Evolutionary conservation across 2,329 filamentous ascomycete genomes (phyloP), one percentile per base, ranked within the genome.

Genomic region (Madurella mycetomatis): DNA sequence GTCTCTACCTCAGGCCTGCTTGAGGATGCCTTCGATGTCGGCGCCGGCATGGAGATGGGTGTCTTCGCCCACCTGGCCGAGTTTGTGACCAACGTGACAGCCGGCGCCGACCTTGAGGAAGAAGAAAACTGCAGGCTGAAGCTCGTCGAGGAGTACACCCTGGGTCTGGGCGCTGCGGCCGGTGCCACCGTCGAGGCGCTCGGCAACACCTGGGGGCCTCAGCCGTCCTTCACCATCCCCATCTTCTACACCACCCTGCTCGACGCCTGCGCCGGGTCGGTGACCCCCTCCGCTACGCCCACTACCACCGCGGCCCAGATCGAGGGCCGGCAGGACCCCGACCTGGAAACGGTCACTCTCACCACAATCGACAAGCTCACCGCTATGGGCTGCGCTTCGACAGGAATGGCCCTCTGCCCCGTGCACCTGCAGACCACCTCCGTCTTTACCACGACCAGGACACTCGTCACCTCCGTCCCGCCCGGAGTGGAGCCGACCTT

Each of bases 11-110:
- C 61, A 9, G 53, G 57, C 12, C 48, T 54, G 4, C 16, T 55
- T 9, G 30, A 13, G 4, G 37, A 55, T 8, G 45, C 63, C 25
- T 37, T 66, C 11, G 58, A 57, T 1, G 63, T 74, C 2, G 70
- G 70, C 2, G 70, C 72, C 5, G 80, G 80, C 13, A 66, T 82
- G 2, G 74, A 76, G 50, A 72, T 76, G 4, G 69, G 71, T 16
- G 67, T 81, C 1, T 82, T 72, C 61, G 74, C 77, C 30, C 72
- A 83, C 57, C 61, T 84, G 4, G 80, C 78, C 30, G 74, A 83
- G 49, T 77, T 84, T 58, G 69, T 69, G 11, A 78, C 79, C 12
- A 80, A 78, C 56, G 65, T 83, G 37, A 80, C 78, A 0, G 66
- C 31, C 45, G 53, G 45, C 41, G 41, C 48, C 18, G 62, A 64